phyloP scores from a whole-genome alignment of 768 basidiomycete genomes.

The Leccinum imitatum region DNA sequence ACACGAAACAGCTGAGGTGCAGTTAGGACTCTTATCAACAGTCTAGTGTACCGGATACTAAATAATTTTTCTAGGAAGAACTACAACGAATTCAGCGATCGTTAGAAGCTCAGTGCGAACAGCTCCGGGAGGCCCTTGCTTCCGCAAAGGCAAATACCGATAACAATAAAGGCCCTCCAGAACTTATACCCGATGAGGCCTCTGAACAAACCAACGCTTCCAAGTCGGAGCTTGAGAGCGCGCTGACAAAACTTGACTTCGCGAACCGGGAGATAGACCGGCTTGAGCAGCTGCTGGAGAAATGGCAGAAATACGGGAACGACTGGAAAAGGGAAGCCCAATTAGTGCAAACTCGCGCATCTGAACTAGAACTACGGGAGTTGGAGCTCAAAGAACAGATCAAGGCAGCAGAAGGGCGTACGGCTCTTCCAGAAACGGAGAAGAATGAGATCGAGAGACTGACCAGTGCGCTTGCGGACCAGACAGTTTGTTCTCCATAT shows the following conservation, averaged over 20 bases:
- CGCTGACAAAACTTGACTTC: conserved; percentile 12
- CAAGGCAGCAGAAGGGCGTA: conserved; percentile 13
- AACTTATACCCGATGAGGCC: conserved; percentile 7
- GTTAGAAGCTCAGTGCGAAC: conserved; percentile 21
- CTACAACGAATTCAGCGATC: conserved; percentile 14
- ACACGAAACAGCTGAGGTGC: conserved; percentile 21
- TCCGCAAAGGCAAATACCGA: conserved; percentile 7
- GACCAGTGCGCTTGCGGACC: conserved; percentile 18
- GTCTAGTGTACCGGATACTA: conserved; percentile 8
- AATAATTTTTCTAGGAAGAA: conserved; percentile 19
- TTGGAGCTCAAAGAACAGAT: conserved; percentile 9
- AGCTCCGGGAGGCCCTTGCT: conserved; percentile 17
- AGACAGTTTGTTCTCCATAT: conserved; percentile 20
- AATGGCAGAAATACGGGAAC: conserved; percentile 27
- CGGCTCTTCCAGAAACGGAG: conserved; percentile 13
- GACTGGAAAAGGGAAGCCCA: conserved; percentile 28
- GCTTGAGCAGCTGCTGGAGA: conserved; percentile 18
- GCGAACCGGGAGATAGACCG: conserved; percentile 20
- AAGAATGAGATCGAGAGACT: conserved; percentile 13
- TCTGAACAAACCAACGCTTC: conserved; percentile 1
- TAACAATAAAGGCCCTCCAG: conserved; percentile 1
- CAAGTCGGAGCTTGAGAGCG: conserved; percentile 5
- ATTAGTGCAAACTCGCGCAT: conserved; percentile 8
- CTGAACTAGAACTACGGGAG: conserved; percentile 13
- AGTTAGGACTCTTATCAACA: conserved; percentile 5